Evolutionary conservation across 495 filamentous ascomycete species (phyloP), one percentile per base, ranked within the genome.

Genomic region (Tetracladium setigerum): DNA sequence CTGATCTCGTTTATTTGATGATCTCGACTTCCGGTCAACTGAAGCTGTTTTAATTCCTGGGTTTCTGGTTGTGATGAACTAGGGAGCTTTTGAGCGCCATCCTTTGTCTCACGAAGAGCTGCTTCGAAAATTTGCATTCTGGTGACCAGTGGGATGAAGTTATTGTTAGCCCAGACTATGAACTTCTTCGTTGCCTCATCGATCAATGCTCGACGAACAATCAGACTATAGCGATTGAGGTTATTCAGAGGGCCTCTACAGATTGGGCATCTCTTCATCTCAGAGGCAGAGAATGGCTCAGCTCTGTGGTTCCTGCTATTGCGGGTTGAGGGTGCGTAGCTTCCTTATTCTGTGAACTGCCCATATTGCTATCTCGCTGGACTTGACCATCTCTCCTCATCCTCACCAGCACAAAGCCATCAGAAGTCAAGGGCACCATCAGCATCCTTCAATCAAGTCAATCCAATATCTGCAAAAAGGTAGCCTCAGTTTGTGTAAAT

Each of bases 131-230:
- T 30, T 48, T 56, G 49, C 19, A 56, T 55, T 16, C 24, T 50
- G 9, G 47, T 47, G n/a, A 67, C 71, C 12, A 86, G 67, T 4
- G 65, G 61, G 19, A 74, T 49, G 54, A 76, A 80, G 37, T 65
- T 47, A 3, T 57, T 54, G 30, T 80, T 76, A 4, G 68, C 65
- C 64, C 64, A 71, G 30, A 75, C 58, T 19, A 79, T 74, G 55
- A 88, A 82, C 47, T 78, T 82, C 59, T 84, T 86, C 0, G 80
- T 82, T 0, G 77, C 65, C 56, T 86, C 81, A 43, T 89, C 80
- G 2, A 89, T 63, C 39, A 77, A 59, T 5, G 74, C 83, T 4
- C 78, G 71, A 31, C 77, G 71, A 22, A 84, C 71, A 6, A 89
- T 74, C 16, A 83, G 72, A 24, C 80, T 76, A 54, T 90, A 89